phyloP scores from a whole-genome alignment of 768 basidiomycete species.

The Boletus sensibilis region DNA sequence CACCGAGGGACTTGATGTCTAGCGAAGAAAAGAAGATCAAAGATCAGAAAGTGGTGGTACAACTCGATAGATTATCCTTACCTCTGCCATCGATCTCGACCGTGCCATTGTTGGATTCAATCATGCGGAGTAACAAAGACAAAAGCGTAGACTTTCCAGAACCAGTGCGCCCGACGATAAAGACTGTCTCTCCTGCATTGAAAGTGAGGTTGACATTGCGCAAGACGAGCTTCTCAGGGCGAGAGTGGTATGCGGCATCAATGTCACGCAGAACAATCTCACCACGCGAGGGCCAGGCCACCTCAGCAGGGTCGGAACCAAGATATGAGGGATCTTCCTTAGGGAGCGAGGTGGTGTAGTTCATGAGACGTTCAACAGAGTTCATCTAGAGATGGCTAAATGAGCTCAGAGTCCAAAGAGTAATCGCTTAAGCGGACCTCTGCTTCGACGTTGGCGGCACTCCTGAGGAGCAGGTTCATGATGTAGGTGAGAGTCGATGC shows the following conservation, averaged over 20 bases:
- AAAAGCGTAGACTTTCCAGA: conserved; percentile 74
- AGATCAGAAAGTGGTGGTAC: conserved; percentile 66
- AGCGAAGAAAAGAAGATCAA: conserved; percentile 47
- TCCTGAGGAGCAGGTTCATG: conserved; percentile 29
- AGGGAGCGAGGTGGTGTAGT: conserved; percentile 25
- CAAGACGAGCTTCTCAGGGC: conserved; percentile 61
- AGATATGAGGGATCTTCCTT: conserved; percentile 22
- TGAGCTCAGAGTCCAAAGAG: neutral
- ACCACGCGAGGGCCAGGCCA: conserved; percentile 40
- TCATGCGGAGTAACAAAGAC: conserved; percentile 72
- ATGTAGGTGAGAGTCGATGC: conserved; percentile 25
- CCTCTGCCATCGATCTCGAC: conserved; percentile 73
- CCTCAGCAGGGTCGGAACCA: conserved; percentile 23
- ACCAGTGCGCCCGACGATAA: conserved; percentile 76
- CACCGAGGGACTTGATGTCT: conserved; percentile 82
- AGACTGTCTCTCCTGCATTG: conserved; percentile 67
- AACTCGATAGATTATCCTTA: conserved; percentile 35
- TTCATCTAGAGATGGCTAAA: conserved; percentile 20
- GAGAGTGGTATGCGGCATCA: conserved; percentile 70
- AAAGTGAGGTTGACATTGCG: conserved; percentile 62
- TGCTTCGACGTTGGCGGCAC: conserved; percentile 28
- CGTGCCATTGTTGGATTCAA: conserved; percentile 62
- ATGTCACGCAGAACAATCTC: conserved; percentile 64
- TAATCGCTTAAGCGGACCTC: conserved; percentile 14
- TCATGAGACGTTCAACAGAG: conserved; percentile 29